Evolutionary conservation across 495 filamentous ascomycete genomes (phyloP).

Genomic region (Trichoderma reesei): DNA sequence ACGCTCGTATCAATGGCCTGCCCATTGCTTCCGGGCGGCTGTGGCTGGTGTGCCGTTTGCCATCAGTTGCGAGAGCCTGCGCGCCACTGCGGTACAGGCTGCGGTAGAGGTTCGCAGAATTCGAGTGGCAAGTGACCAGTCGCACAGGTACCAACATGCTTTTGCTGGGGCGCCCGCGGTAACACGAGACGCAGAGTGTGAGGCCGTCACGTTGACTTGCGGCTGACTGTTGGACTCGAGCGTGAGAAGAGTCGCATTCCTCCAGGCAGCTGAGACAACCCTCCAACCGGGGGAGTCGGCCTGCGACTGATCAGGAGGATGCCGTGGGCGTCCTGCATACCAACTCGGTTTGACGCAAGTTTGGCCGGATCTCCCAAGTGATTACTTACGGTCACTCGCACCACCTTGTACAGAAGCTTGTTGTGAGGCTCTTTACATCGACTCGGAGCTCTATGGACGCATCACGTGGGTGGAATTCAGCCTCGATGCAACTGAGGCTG

Average conservation of each 20-base stretch:
- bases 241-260: neutral
- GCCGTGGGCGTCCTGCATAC: neutral
- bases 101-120: neutral
- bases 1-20: neutral
- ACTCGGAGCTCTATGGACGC: neutral
- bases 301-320: neutral
- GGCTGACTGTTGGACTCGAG: neutral
- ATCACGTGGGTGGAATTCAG: neutral
- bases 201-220: neutral
- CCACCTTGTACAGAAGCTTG: neutral
- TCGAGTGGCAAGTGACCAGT: neutral
- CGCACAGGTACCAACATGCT: neutral
- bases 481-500: neutral
- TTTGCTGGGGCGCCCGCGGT: neutral
- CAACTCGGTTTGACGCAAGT: neutral
- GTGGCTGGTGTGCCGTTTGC: neutral
- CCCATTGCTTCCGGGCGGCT: neutral
- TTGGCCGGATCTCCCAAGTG: neutral
- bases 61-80: neutral
- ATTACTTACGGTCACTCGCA: conserved; percentile 1
- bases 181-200: neutral
- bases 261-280: conserved; percentile 4
- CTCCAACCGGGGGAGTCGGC: neutral
- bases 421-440: neutral
- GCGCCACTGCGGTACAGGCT: neutral